These are phyloP conservation scores for Chlorociboria aeruginascens DNA, from an alignment of 495 filamentous ascomycete species.

Conservation along the genomic window DNA sequence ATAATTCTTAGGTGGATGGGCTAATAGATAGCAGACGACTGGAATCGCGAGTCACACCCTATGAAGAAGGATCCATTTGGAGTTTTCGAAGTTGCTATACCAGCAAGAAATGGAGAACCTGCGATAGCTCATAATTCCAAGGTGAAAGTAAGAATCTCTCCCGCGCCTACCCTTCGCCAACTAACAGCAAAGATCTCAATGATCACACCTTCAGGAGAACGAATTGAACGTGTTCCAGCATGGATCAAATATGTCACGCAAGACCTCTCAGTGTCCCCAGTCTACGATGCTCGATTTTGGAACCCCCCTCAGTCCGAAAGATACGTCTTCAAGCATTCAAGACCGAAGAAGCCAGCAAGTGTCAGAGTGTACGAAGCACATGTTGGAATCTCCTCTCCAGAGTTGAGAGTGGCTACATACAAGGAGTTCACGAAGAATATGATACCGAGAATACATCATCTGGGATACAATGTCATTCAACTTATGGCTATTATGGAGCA, in stretches of 20 bases:
- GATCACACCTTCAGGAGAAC: constrained; percentile 62
- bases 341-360: constrained; percentile 75
- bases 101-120: constrained; percentile 58
- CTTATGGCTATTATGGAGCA: constrained; percentile 99
- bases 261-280: constrained; percentile 74
- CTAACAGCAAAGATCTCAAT: constrained; percentile 58
- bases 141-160: constrained; percentile 58
- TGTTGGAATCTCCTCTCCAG: constrained; percentile 91
- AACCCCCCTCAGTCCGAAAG: constrained; percentile 66
- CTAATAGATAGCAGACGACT: constrained; percentile 50
- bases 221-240: constrained; percentile 78
- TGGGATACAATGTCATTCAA: constrained; percentile 97
- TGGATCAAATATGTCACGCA: constrained; percentile 98
- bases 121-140: constrained; percentile 89
- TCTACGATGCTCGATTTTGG: constrained; percentile 95
- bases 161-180: neutral
- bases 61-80: constrained; percentile 81
- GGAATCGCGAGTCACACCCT: constrained; percentile 68
- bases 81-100: constrained; percentile 75
- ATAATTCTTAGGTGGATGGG: constrained; percentile 5
- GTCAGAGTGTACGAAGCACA: constrained; percentile 94
- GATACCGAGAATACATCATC: constrained; percentile 76
- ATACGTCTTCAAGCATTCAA: constrained; percentile 72
- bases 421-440: constrained; percentile 92
- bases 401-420: constrained; percentile 79